A percentile compares a stretch with the other conserved stretches of the same genome.
Conservation (phyloP, 1,284 basidiomycete species). For the Microbotryomycetes sp. region DNA sequence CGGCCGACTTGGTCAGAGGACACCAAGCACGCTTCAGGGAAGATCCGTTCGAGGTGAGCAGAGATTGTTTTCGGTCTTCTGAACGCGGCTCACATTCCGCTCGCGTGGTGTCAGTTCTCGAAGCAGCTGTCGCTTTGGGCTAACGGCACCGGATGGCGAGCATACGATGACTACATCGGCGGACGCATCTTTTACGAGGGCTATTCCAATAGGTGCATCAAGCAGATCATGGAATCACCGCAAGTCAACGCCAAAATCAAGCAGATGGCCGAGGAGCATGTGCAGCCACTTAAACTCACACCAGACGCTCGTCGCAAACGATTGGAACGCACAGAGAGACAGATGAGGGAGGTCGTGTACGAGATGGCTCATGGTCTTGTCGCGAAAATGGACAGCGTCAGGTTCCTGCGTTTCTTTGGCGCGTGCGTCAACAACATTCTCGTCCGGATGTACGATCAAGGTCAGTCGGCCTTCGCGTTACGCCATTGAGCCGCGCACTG, state of each 20-base stretch:
- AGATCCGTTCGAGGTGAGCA: slow-evolving; percentile 25
- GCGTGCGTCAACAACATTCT: slow-evolving; percentile 40
- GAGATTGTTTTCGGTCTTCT: neutral
- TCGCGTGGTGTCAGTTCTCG: slow-evolving; percentile 8
- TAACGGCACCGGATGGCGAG: slow-evolving; percentile 24
- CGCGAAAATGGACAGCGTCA: slow-evolving; percentile 24
- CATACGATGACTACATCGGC: slow-evolving; percentile 30
- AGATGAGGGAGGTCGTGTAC: slow-evolving; percentile 7
- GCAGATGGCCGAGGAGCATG: neutral
- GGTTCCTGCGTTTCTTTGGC: slow-evolving; percentile 25
- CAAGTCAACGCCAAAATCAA: slow-evolving; percentile 12
- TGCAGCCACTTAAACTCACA: neutral
- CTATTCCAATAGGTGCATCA: slow-evolving; percentile 9
- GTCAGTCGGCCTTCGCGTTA: neutral
- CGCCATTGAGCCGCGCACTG: no score
- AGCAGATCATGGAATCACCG: neutral
- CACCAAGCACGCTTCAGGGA: slow-evolving; percentile 2
- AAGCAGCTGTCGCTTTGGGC: slow-evolving; percentile 26
- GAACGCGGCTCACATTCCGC: neutral
- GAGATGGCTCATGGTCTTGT: slow-evolving; percentile 17
- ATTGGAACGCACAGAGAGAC: slow-evolving; percentile 6
- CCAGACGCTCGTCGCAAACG: neutral
- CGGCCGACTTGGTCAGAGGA: neutral
- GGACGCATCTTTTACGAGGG: slow-evolving; percentile 22
- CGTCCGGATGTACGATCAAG: slow-evolving; percentile 39